These are phyloP conservation scores for Chytriomyces sp. DNA, from an alignment of 192 early-diverging fungal species.

Conservation along the genomic window DNA sequence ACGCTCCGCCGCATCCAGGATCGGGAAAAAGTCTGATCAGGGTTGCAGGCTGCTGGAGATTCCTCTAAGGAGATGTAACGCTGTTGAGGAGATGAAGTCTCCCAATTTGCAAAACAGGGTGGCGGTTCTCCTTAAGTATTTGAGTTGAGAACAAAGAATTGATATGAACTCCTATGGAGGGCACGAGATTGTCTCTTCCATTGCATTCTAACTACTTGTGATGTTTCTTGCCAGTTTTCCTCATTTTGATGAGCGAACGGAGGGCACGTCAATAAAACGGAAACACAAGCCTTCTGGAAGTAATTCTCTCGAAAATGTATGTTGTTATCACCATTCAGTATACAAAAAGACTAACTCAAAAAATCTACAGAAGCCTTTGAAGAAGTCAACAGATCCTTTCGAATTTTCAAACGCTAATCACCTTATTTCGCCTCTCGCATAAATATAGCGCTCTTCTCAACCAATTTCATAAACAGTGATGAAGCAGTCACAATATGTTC, in stretches of 20 bases:
- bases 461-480: neutral
- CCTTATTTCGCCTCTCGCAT: neutral
- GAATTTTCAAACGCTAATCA: neutral
- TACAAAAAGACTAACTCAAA: neutral
- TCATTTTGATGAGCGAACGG: too few relatives aligned
- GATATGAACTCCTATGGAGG: too few relatives aligned
- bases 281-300: too few relatives aligned
- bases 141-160: too few relatives aligned
- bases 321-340: neutral
- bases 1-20: neutral
- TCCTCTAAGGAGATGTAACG: neutral
- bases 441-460: neutral
- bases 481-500: neutral
- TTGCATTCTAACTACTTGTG: too few relatives aligned
- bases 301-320: too few relatives aligned
- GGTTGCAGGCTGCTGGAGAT: neutral
- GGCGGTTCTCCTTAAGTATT: neutral
- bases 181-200: too few relatives aligned
- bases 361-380: neutral
- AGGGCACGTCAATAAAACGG: too few relatives aligned
- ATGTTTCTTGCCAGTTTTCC: too few relatives aligned
- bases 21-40: neutral
- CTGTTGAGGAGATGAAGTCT: neutral
- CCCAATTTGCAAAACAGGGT: neutral
- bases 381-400: neutral